Conservation (phyloP, 192 early-diverging fungal genomes). For the Dissophora ornata region DNA sequence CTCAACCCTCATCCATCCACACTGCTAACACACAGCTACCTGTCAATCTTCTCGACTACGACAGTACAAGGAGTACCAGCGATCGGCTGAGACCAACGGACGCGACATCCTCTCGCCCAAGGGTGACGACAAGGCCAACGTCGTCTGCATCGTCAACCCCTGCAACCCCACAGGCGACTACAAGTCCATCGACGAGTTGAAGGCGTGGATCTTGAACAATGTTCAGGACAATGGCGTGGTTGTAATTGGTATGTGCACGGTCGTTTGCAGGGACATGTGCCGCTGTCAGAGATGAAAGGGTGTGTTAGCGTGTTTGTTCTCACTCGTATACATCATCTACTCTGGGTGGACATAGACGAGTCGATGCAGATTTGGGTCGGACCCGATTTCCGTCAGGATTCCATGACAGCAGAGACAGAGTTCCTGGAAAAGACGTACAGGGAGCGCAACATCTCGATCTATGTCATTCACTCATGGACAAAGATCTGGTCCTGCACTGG, state of each 20-base stretch:
- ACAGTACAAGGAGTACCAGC: conserved; percentile 93
- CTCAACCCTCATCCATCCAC: no score
- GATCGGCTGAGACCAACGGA: conserved; percentile 82
- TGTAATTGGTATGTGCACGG: conserved; percentile 81
- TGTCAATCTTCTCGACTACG: no score
- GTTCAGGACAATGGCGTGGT: conserved; percentile 82
- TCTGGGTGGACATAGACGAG: no score
- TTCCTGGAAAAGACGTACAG: conserved; percentile 71
- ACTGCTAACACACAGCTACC: no score
- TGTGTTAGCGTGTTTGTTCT: no score
- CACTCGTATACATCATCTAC: no score
- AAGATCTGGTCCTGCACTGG: conserved; percentile 96
- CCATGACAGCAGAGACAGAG: conserved; percentile 79
- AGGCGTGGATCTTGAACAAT: conserved; percentile 81
- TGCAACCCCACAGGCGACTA: conserved; percentile 94
- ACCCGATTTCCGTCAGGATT: conserved; percentile 80
- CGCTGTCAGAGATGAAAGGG: no score
- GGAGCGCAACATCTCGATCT: conserved; percentile 78
- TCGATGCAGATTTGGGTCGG: conserved; percentile 97
- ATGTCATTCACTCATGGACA: conserved; percentile 94
- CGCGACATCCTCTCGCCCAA: conserved; percentile 71
- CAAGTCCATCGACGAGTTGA: conserved; percentile 76
- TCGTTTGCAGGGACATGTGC: no score
- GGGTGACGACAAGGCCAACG: conserved; percentile 68
- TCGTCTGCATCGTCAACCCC: conserved; percentile 91